Base-by-base conservation (phyloP, 139 green algal species). In the Dunaliella sp. region DNA sequence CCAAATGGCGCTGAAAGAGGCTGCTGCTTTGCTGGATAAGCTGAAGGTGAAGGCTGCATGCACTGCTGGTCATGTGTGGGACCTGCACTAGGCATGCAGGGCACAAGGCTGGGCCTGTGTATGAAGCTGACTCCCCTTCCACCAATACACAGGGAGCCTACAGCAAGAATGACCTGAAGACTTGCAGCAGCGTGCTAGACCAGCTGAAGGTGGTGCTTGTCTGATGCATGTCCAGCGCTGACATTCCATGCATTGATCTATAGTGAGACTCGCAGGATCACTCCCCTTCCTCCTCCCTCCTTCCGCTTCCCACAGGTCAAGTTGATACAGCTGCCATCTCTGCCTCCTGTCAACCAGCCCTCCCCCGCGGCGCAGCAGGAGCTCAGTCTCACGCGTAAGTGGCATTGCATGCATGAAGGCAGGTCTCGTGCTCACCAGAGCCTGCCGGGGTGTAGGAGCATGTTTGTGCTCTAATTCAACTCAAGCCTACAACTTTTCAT, bases 371-470 rank as follows among this genome's bases (percentile, higher is more conserved):
- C 92, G 0, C 87, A 94, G 80, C 86, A 98, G 81, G 94, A 98
- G 88, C 89, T 98, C 3, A 32, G 89, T 21, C 85, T 98, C 0
- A 94, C 91, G 91, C 91, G 96, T 95, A 83, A 90, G 94, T 88
- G 16, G 7, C 7, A 30, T 22, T 16, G 36, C 3, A 25, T 32
- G 28, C 26, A 33, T 32, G 73, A 7, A 7, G 26, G 2, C 22
- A 33, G 73, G 73, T 32, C n/a, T n/a, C n/a, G n/a, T n/a, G n/a
- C n/a, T n/a, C n/a, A n/a, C n/a, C n/a, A n/a, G n/a, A n/a, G n/a
- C n/a, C n/a, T n/a, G n/a, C n/a, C n/a, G n/a, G n/a, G n/a, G n/a
- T n/a, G n/a, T n/a, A n/a, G n/a, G n/a, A n/a, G n/a, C n/a, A n/a
- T n/a, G n/a, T n/a, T n/a, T n/a, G n/a, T n/a, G n/a, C n/a, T n/a